Conservation (phyloP, 805 yeast genomes). For the Spathaspora passalidarum region DNA sequence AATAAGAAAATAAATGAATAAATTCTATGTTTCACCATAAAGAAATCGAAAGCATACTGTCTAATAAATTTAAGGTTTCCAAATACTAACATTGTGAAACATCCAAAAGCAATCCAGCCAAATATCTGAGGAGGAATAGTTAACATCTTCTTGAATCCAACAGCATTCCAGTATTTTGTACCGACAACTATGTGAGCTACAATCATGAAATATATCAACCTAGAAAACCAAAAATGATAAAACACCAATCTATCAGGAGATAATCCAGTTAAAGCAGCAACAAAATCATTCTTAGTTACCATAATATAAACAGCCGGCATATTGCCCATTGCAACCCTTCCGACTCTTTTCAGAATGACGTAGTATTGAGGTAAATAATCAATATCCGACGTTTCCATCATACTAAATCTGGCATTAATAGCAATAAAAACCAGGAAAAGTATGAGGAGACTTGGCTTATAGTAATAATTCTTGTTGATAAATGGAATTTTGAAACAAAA, state of each 20-base stretch:
- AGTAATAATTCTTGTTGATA: slow-evolving; percentile 18
- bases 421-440: slow-evolving; percentile 24
- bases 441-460: slow-evolving; percentile 41
- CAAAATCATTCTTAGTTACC: slow-evolving; percentile 37
- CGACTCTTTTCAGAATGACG: slow-evolving; percentile 41
- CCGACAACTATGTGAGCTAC: slow-evolving; percentile 34
- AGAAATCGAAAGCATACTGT: slow-evolving; percentile 39
- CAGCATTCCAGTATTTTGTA: slow-evolving; percentile 38
- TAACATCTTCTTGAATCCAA: slow-evolving; percentile 38
- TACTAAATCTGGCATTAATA: slow-evolving; percentile 25
- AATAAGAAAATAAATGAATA: slow-evolving; percentile 42
- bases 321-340: slow-evolving; percentile 38
- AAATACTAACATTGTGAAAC: slow-evolving; percentile 34
- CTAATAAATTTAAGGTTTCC: slow-evolving; percentile 35
- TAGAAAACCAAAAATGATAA: slow-evolving; percentile 45
- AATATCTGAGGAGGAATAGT: slow-evolving; percentile 49
- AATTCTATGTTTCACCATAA: slow-evolving; percentile 41
- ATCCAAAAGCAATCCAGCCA: slow-evolving; percentile 44
- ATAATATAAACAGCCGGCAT: slow-evolving; percentile 36
- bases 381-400: slow-evolving; percentile 33
- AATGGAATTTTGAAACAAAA: slow-evolving; percentile 20
- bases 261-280: slow-evolving; percentile 40
- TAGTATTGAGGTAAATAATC: slow-evolving; percentile 37
- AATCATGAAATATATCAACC: slow-evolving; percentile 34
- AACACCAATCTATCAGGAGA: slow-evolving; percentile 36